These are phyloP conservation scores for Chlamydomonas incerta DNA, from an alignment of 139 green algal genomes.

Conservation along the genomic window DNA sequence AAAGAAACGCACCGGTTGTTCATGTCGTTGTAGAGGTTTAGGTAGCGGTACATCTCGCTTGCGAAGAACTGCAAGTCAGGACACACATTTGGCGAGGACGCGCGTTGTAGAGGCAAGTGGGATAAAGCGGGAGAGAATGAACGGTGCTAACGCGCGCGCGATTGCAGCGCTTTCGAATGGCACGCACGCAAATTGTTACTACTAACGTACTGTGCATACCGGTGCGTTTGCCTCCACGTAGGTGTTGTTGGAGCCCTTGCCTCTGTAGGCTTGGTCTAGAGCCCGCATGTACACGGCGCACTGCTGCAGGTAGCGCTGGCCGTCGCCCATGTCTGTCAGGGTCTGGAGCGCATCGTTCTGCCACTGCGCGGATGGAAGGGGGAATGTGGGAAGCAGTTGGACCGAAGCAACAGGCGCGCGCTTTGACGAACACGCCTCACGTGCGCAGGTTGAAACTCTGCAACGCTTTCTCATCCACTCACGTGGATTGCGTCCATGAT, in stretches of 20 bases:
- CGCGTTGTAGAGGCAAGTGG: too few relatives aligned
- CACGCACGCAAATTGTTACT: neutral
- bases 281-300: neutral
- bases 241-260: neutral
- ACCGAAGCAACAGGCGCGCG: too few relatives aligned
- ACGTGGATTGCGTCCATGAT: neutral
- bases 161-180: too few relatives aligned
- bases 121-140: too few relatives aligned
- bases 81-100: too few relatives aligned
- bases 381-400: too few relatives aligned
- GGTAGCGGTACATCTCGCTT: neutral
- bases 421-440: too few relatives aligned
- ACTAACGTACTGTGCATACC: neutral
- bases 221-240: neutral
- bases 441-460: too few relatives aligned
- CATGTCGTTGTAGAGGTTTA: neutral
- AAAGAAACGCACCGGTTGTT: too few relatives aligned
- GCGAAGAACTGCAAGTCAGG: neutral
- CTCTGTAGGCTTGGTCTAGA: conserved; percentile 8
- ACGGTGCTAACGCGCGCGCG: too few relatives aligned
- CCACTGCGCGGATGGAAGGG: neutral
- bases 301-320: conserved; percentile 7
- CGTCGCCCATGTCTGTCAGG: neutral
- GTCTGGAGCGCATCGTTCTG: neutral
- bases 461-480: too few relatives aligned